Conservation (phyloP, 352 stramenopile species). For the Globisporangium parvum region DNA sequence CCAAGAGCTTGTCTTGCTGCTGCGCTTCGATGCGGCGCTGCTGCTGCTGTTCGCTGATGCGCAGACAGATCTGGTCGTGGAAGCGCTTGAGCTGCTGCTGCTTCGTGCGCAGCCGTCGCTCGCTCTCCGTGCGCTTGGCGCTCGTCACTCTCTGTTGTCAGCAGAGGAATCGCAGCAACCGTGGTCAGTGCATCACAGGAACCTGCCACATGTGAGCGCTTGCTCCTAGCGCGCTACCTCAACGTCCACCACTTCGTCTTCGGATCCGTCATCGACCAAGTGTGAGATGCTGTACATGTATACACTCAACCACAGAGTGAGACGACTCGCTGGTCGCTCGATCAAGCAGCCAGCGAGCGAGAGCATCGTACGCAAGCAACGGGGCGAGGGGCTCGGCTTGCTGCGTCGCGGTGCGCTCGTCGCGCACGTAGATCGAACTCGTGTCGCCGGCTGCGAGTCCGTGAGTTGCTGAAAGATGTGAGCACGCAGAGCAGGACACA, state of each 20-base stretch:
- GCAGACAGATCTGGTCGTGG: conserved; percentile 51
- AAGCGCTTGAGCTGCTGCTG: conserved; percentile 47
- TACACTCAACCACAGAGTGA: background rate
- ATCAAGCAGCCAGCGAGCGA: background rate
- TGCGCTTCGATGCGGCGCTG: conserved; percentile 27
- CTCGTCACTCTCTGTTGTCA: conserved; percentile 25
- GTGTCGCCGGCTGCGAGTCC: no score
- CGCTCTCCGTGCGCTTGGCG: conserved; percentile 24
- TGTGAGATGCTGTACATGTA: background rate
- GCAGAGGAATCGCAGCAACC: no score
- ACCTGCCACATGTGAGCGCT: background rate
- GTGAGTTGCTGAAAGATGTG: no score
- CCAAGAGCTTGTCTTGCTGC: conserved; percentile 21
- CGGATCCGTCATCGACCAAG: conserved; percentile 2
- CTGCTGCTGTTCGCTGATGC: conserved; percentile 39
- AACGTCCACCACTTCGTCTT: conserved; percentile 3
- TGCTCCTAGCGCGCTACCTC: background rate
- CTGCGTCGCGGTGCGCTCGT: background rate
- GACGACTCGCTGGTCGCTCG: background rate
- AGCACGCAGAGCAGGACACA: no score
- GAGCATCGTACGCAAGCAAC: background rate
- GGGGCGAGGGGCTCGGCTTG: background rate
- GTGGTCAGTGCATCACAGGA: background rate
- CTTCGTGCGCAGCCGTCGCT: conserved; percentile 25
- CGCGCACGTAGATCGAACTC: conserved; percentile 3